phyloP scores from a whole-genome alignment of 1,284 basidiomycete genomes.

The Wallemia mellicola region DNA sequence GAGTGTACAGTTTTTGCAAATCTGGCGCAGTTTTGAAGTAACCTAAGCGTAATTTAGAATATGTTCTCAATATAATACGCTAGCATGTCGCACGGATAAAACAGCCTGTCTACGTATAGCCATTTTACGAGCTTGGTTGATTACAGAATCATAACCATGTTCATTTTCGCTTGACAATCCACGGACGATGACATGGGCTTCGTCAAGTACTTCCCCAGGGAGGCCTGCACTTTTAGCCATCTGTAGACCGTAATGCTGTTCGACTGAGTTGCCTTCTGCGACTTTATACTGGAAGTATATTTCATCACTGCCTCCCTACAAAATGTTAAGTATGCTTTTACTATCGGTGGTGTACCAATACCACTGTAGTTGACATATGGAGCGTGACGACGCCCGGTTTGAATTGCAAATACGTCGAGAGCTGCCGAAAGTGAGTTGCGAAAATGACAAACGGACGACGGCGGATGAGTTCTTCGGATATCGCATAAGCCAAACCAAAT shows the following conservation, averaged over 20 bases:
- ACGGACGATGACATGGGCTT: background rate
- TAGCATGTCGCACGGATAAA: background rate
- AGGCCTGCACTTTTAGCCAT: background rate
- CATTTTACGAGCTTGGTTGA: background rate
- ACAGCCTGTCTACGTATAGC: background rate
- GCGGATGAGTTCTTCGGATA: conserved; percentile 54
- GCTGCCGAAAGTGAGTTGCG: background rate
- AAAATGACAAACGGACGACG: conserved; percentile 16
- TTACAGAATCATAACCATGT: background rate
- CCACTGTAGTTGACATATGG: background rate
- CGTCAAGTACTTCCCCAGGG: background rate
- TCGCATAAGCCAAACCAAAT: conserved; percentile 63
- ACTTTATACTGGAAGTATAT: background rate
- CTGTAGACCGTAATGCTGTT: background rate
- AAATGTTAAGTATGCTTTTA: too few relatives aligned
- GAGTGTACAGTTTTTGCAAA: background rate
- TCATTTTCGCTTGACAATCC: background rate
- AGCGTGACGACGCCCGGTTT: background rate
- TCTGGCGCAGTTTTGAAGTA: background rate
- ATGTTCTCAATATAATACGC: background rate
- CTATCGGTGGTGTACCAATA: background rate
- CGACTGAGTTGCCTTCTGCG: background rate
- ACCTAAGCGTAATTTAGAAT: background rate
- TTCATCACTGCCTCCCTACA: too few relatives aligned
- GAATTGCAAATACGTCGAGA: background rate